These are phyloP conservation scores for Pythium rhizo-oryzae DNA, from an alignment of 352 stramenopile genomes.

Conservation along the genomic window DNA sequence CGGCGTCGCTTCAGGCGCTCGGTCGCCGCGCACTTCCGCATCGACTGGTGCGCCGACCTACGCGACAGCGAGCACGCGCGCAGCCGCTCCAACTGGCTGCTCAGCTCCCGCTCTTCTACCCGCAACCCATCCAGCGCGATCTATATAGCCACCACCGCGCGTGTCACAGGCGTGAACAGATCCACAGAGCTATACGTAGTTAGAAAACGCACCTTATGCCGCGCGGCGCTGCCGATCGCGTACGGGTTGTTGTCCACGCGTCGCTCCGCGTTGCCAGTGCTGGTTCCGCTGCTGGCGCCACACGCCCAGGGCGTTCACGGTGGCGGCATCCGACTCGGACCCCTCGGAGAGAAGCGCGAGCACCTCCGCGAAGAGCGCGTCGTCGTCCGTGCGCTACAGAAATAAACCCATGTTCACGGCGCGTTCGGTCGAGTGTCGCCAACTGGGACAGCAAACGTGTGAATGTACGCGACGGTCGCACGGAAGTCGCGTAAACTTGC, in stretches of 20 bases:
- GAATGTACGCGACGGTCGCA: slow-evolving; percentile 4
- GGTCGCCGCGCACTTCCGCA: neutral
- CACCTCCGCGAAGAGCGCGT: slow-evolving; percentile 10
- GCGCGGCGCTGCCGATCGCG: slow-evolving; percentile 5
- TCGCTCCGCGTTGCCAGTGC: neutral
- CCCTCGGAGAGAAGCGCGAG: neutral
- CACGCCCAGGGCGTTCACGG: neutral
- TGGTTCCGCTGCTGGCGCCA: too few species aligned
- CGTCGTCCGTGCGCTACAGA: neutral
- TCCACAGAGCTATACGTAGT: neutral
- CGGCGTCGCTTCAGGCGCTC: slow-evolving; percentile 14
- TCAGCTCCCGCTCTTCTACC: slow-evolving; percentile 3
- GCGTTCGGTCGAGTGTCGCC: neutral
- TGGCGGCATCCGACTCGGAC: neutral
- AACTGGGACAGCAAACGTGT: neutral
- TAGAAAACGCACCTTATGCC: slow-evolving; percentile 5
- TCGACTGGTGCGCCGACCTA: neutral
- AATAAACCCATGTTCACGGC: neutral
- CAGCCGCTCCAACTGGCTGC: neutral
- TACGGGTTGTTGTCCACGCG: neutral
- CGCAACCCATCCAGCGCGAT: slow-evolving; percentile 5
- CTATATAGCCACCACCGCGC: neutral
- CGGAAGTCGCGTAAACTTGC: too few species aligned
- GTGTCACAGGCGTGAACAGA: neutral
- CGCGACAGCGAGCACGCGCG: neutral